Percentiles rank a stretch among this genome's conserved stretches.
Conservation (phyloP, 371 early-diverging fungal species). For the Apophysomyces ossiformis region DNA sequence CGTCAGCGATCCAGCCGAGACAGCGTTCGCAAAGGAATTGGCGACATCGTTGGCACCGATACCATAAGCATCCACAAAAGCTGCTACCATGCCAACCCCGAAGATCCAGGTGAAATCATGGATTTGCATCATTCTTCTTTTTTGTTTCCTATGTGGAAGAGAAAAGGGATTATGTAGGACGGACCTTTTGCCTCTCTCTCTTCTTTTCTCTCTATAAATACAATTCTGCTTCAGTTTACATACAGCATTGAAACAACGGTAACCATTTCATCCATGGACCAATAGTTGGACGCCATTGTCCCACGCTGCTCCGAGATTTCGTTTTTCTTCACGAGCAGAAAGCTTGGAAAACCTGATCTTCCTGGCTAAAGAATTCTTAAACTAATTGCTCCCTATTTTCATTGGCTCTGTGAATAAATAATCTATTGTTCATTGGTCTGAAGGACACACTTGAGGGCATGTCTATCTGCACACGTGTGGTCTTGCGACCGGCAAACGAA, state of each 20-base stretch:
- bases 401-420: neutral
- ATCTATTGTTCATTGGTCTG: neutral
- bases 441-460: neutral
- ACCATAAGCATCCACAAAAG: constrained; percentile 66
- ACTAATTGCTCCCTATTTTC: neutral
- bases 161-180: neutral
- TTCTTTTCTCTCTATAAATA: neutral
- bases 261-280: neutral
- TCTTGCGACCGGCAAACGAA: neutral
- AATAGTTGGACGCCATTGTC: neutral
- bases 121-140: constrained; percentile 49
- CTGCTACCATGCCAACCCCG: constrained; percentile 68
- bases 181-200: neutral
- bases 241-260: neutral
- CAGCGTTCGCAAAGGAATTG: constrained; percentile 89
- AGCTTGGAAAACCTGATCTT: neutral
- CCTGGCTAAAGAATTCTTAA: neutral
- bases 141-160: neutral
- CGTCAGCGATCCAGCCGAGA: constrained; percentile 80
- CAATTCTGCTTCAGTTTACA: neutral
- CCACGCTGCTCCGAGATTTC: constrained; percentile 9
- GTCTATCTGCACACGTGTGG: neutral
- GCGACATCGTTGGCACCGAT: constrained; percentile 93
- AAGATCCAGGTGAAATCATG: constrained; percentile 81
- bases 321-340: neutral